Evolutionary conservation across 2,329 filamentous ascomycete genomes (phyloP).

Genomic region (Chalara sp.): DNA sequence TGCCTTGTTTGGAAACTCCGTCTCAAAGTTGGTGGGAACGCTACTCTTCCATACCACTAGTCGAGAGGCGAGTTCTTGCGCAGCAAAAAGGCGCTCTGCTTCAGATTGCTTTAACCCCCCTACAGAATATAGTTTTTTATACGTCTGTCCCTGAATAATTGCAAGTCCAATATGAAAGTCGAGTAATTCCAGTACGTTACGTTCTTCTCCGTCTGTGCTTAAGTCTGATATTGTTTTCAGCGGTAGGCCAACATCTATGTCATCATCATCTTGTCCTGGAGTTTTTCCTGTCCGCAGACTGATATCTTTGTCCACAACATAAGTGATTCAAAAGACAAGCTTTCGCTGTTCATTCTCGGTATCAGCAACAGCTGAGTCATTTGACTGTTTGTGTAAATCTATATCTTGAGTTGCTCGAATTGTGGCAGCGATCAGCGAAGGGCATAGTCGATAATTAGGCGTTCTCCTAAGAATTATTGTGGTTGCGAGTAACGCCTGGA

Average conservation of each 20-base stretch:
- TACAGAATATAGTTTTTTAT: slow-evolving; percentile 16
- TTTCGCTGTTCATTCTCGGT: slow-evolving; percentile 32
- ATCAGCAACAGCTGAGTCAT: slow-evolving; percentile 3
- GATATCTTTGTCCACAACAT: slow-evolving; percentile 58
- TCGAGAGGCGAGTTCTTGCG: slow-evolving; percentile 8
- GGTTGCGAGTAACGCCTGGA: slow-evolving; percentile 24
- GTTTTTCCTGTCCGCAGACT: slow-evolving; percentile 53
- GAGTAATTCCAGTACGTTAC: slow-evolving; percentile 12
- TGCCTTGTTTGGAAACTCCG: slow-evolving; percentile 1
- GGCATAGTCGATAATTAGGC: slow-evolving; percentile 14
- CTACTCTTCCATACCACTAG: slow-evolving; percentile 11
- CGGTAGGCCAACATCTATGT: slow-evolving; percentile 29
- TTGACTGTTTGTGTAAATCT: slow-evolving; percentile 15
- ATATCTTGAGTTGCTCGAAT: slow-evolving; percentile 21
- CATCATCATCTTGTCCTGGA: slow-evolving; percentile 56
- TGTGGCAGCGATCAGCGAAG: slow-evolving; percentile 15
- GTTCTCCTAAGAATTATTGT: slow-evolving; percentile 19
- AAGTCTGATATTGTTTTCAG: not conserved
- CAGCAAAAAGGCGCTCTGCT: slow-evolving; percentile 5
- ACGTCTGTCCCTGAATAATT: slow-evolving; percentile 21
- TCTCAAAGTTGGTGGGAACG: slow-evolving; percentile 8
- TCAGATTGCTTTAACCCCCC: slow-evolving; percentile 13
- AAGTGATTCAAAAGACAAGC: slow-evolving; percentile 60
- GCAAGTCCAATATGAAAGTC: slow-evolving; percentile 9
- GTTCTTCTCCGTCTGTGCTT: not conserved